A percentile compares a stretch with the other conserved stretches of the same genome.
phyloP scores from a whole-genome alignment of 768 basidiomycete species.

The Leccinellum luteum region DNA sequence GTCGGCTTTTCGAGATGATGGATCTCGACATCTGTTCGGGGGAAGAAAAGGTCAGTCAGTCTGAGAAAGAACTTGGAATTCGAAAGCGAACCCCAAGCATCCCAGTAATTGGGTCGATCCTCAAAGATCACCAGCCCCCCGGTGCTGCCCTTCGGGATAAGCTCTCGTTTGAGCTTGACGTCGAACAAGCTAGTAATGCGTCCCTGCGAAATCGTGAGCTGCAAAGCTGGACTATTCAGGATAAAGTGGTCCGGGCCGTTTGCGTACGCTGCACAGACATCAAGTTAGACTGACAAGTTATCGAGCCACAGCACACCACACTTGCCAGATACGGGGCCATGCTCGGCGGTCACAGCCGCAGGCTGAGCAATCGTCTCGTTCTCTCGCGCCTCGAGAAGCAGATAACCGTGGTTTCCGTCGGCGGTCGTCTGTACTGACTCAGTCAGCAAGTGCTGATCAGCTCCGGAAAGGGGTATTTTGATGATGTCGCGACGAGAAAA shows the following conservation, averaged over 20 bases:
- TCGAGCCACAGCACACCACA: constrained; percentile 1
- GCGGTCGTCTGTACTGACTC: constrained; percentile 63
- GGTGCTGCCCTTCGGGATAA: constrained; percentile 67
- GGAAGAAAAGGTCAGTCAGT: background rate
- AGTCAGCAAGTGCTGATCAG: constrained; percentile 42
- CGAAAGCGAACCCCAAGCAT: constrained; percentile 67
- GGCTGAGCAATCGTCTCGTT: constrained; percentile 34
- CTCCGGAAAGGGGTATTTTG: constrained; percentile 54
- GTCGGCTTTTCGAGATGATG: constrained; percentile 88
- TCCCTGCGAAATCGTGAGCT: constrained; percentile 77
- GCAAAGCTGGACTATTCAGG: constrained; percentile 60
- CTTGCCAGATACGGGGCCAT: constrained; percentile 63
- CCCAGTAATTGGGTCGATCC: constrained; percentile 86
- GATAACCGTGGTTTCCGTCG: constrained; percentile 67
- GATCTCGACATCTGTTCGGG: constrained; percentile 84
- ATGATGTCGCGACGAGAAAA: constrained; percentile 80
- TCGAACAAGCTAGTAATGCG: constrained; percentile 85
- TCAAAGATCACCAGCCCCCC: constrained; percentile 91
- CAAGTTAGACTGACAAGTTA: background rate
- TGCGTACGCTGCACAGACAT: constrained; percentile 47
- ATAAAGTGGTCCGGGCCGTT: constrained; percentile 69
- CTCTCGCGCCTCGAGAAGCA: constrained; percentile 57
- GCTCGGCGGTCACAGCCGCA: constrained; percentile 41
- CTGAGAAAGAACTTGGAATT: background rate
- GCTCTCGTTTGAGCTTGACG: constrained; percentile 73